A percentile compares a stretch with the other conserved stretches of the same genome.
Conservation (phyloP, 2,329 filamentous ascomycete genomes). For the Ophiognomonia clavigignenti-juglandacearum region DNA sequence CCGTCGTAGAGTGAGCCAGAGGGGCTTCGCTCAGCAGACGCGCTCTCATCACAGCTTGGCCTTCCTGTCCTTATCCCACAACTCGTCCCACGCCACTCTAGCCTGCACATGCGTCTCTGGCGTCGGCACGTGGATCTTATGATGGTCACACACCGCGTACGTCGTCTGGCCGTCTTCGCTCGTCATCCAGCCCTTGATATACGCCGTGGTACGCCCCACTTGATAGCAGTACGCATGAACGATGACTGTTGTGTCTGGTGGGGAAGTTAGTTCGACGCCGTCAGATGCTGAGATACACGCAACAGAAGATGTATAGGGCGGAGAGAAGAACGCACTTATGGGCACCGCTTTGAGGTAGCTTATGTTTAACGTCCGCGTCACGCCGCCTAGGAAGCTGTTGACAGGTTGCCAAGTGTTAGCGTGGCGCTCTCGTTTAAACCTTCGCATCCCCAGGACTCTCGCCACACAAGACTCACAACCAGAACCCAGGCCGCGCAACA, state of each 20-base stretch:
- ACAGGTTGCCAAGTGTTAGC: too few relatives aligned
- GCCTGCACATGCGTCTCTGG: conserved; percentile 32
- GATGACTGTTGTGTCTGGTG: conserved; percentile 32
- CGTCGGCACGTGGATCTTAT: conserved; percentile 43
- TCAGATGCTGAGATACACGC: too few relatives aligned
- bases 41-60: conserved; percentile 8
- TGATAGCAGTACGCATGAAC: conserved; percentile 38
- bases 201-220: conserved; percentile 45
- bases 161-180: conserved; percentile 40
- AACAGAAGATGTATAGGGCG: neutral
- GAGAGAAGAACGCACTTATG: conserved; percentile 26
- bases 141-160: conserved; percentile 47
- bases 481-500: conserved; percentile 40
- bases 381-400: conserved; percentile 45
- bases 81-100: conserved; percentile 39
- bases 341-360: conserved; percentile 46
- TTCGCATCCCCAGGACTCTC: too few relatives aligned
- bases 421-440: too few relatives aligned
- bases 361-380: conserved; percentile 44
- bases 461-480: conserved; percentile 42
- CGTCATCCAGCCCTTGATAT: conserved; percentile 45
- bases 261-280: too few relatives aligned
- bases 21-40: neutral
- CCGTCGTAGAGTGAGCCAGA: neutral
- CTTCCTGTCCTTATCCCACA: conserved; percentile 26